These are phyloP conservation scores for Oryza coarctata DNA, from an alignment of 176 grass and related monocot species.

Conservation along the genomic window DNA sequence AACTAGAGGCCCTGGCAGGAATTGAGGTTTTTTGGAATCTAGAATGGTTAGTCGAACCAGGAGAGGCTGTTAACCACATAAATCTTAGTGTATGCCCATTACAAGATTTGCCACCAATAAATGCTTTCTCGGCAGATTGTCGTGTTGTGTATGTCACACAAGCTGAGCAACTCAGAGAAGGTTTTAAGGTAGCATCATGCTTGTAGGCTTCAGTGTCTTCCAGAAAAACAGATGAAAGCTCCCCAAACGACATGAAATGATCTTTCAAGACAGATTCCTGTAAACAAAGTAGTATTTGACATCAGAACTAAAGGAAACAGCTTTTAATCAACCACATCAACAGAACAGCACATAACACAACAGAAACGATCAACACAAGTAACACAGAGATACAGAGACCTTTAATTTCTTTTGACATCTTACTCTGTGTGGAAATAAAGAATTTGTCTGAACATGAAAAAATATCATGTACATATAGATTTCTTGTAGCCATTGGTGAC, in stretches of 20 bases:
- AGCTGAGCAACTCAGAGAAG: constrained; percentile 58
- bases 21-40: constrained; percentile 37
- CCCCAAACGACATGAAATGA: constrained; percentile 89
- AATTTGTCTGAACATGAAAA: not conserved
- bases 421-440: not conserved
- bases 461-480: not conserved
- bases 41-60: constrained; percentile 45
- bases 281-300: constrained; percentile 33
- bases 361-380: constrained; percentile 6
- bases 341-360: constrained; percentile 29
- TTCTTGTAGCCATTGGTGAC: not conserved
- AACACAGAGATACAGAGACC: not conserved
- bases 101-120: constrained; percentile 71
- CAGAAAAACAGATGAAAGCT: constrained; percentile 71
- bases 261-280: constrained; percentile 83
- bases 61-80: constrained; percentile 72
- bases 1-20: constrained; percentile 26
- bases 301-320: constrained; percentile 27
- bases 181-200: constrained; percentile 54
- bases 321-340: constrained; percentile 32
- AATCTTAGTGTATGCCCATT: constrained; percentile 69
- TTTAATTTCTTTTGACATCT: constrained; percentile 12
- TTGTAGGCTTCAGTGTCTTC: constrained; percentile 62
- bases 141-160: constrained; percentile 73
- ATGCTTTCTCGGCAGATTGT: constrained; percentile 85